Base-by-base conservation (phyloP, 2,329 filamentous ascomycete species). In the Neopestalotiopsis clavispora region DNA sequence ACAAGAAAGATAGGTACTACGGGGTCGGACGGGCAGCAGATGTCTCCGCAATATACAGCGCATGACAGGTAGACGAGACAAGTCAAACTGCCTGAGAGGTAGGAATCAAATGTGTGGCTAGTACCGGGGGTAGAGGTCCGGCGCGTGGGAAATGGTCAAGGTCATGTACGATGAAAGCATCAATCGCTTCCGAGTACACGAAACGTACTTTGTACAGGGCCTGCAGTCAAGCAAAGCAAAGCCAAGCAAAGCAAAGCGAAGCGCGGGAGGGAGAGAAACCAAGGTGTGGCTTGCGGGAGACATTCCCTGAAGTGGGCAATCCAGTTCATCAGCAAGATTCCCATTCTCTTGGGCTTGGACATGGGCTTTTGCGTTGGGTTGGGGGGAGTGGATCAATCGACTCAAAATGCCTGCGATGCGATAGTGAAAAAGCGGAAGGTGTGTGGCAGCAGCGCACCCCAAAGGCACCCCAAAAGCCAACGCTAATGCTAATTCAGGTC, bases 1-100 rank as follows among this genome's bases (percentile, higher is more conserved):
- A 17, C n/a, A 52, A 52, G 45, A 52, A n/a, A 38, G 34, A 38
- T 38, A 38, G 34, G 34, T 52, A 52, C 45, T 52, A 52, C 45
- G 45, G 45, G 45, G 34, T 38, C 34, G 34, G 34, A n/a, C 17
- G 45, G 45, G 10, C n/a, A 52, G 45, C 13, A 30, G 57, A 65
- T 65, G 60, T 58, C 61, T 65, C 64, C 67, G 61, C 67, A 60
- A 68, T 65, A 65, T 56, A 38, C 34, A 38, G 34, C 34, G 34
- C 34, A 38, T 38, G 34, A 38, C 34, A 38, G 34, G 34, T 38
- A 38, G 34, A 58, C 12, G 23, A 65, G 38, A 32, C 62, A 28
- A 52, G 20, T n/a, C 23, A 28, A 23, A 13, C 38, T 38, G 34
- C 34, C 34, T 38, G 34, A 38, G 34, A 65, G 12, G 30, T 7